Percentiles rank a stretch among this genome's conserved stretches.
Conservation (phyloP, 768 basidiomycete species). For the Rhizopogon sp. region DNA sequence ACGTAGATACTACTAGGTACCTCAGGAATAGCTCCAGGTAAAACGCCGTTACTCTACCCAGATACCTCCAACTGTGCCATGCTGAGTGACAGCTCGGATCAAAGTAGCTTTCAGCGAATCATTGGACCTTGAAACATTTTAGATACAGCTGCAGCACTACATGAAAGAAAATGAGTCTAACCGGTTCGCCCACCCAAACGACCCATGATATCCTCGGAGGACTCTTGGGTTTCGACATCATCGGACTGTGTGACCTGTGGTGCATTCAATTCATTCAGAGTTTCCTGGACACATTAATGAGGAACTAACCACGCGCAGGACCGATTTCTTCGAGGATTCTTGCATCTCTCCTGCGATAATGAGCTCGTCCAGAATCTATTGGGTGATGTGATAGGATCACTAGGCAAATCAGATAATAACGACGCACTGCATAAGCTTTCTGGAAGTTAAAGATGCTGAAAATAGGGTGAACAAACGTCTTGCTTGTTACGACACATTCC, state of each 20-base stretch:
- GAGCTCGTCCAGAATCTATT: constrained; percentile 84
- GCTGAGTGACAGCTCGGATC: neutral
- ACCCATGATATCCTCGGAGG: constrained; percentile 74
- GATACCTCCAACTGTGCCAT: neutral
- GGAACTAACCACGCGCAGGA: constrained; percentile 50
- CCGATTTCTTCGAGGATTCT: constrained; percentile 79
- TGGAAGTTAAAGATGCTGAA: constrained; percentile 95
- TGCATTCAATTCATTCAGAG: neutral
- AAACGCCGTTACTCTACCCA: neutral
- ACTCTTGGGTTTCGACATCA: constrained; percentile 80
- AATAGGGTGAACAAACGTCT: neutral
- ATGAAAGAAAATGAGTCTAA: constrained; percentile 34
- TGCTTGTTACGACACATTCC: neutral
- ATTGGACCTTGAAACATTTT: constrained; percentile 22
- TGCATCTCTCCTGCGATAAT: constrained; percentile 92
- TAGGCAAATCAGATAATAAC: neutral
- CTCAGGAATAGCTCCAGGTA: neutral
- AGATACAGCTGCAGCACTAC: constrained; percentile 4
- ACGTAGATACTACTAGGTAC: constrained; percentile 10
- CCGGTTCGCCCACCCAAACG: constrained; percentile 70
- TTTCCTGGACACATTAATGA: neutral
- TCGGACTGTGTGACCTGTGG: constrained; percentile 80
- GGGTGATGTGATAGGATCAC: constrained; percentile 7
- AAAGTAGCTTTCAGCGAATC: constrained; percentile 16
- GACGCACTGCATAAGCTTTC: constrained; percentile 80